These are phyloP conservation scores for Golubevia sp. DNA, from an alignment of 1,284 basidiomycete genomes.

Conservation along the genomic window DNA sequence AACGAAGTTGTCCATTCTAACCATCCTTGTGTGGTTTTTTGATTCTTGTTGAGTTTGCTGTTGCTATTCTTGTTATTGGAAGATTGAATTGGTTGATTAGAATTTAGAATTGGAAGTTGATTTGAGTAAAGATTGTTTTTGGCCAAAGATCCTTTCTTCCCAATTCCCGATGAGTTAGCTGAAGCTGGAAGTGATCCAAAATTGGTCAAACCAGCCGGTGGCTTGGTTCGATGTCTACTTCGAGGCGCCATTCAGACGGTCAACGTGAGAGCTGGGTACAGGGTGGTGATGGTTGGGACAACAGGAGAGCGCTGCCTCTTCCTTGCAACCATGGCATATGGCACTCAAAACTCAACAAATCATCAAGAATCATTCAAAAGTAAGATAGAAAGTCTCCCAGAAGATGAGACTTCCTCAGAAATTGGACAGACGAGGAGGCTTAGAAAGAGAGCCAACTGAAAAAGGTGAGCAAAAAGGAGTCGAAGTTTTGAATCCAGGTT, in stretches of 20 bases:
- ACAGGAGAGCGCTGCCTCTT: no score
- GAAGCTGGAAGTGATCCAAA: background rate
- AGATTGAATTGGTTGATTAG: slow-evolving; percentile 6
- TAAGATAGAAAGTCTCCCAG: no score
- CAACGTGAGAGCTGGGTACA: no score
- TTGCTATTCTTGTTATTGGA: background rate
- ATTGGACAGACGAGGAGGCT: no score
- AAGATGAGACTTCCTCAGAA: no score
- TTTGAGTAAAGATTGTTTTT: slow-evolving; percentile 41
- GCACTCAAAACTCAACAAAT: no score
- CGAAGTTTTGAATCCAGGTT: no score
- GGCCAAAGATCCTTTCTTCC: slow-evolving; percentile 35
- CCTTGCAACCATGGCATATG: no score
- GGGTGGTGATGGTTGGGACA: no score
- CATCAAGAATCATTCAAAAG: no score
- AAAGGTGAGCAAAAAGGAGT: no score
- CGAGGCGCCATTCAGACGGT: background rate
- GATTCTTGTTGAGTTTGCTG: slow-evolving; percentile 4
- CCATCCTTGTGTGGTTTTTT: slow-evolving; percentile 4
- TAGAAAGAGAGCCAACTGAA: no score
- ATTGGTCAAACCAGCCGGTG: background rate
- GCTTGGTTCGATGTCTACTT: background rate
- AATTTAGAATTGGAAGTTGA: slow-evolving; percentile 20
- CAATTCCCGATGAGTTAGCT: slow-evolving; percentile 18
- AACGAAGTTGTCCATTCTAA: slow-evolving; percentile 18